Percentiles rank a stretch among this genome's conserved stretches.
phyloP scores from a whole-genome alignment of 2,329 filamentous ascomycete genomes.

The Trichoderma polysporum region DNA sequence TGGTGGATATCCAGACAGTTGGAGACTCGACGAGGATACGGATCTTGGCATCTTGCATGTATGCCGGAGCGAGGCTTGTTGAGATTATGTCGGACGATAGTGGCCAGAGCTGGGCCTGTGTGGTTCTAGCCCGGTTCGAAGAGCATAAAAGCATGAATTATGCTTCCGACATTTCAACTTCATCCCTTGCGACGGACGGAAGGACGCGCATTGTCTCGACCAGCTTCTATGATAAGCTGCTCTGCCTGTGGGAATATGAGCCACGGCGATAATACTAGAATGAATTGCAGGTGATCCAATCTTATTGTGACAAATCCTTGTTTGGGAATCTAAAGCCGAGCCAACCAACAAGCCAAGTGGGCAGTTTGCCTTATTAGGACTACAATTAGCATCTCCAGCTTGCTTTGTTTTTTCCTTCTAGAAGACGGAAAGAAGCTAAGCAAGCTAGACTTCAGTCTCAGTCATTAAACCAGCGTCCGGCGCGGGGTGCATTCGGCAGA shows the following conservation, averaged over 20 bases:
- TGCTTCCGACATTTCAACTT: slow-evolving; percentile 63
- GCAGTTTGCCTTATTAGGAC: not conserved
- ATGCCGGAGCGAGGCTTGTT: slow-evolving; percentile 74
- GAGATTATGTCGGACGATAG: slow-evolving; percentile 41
- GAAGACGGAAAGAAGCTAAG: slow-evolving; percentile 13
- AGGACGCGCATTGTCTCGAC: slow-evolving; percentile 60
- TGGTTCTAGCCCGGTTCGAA: slow-evolving; percentile 69
- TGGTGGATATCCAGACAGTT: slow-evolving; percentile 43
- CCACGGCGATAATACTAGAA: not conserved
- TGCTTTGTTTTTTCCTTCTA: not conserved
- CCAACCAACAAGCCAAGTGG: not conserved
- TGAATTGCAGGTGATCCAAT: not conserved
- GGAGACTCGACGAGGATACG: slow-evolving; percentile 36
- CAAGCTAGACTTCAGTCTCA: slow-evolving; percentile 2
- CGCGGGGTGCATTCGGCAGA: slow-evolving; percentile 18
- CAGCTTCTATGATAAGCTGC: slow-evolving; percentile 72
- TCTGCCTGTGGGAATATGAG: slow-evolving; percentile 63
- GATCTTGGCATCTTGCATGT: slow-evolving; percentile 90
- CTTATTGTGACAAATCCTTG: not conserved
- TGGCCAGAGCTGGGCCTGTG: slow-evolving; percentile 56
- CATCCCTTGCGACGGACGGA: not conserved
- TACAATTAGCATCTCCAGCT: not conserved
- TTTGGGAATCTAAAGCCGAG: not conserved
- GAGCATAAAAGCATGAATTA: slow-evolving; percentile 97
- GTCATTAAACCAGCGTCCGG: slow-evolving; percentile 9